Evolutionary conservation across 116 monocot genomes (phyloP).

Genomic region (Zostera marina): DNA sequence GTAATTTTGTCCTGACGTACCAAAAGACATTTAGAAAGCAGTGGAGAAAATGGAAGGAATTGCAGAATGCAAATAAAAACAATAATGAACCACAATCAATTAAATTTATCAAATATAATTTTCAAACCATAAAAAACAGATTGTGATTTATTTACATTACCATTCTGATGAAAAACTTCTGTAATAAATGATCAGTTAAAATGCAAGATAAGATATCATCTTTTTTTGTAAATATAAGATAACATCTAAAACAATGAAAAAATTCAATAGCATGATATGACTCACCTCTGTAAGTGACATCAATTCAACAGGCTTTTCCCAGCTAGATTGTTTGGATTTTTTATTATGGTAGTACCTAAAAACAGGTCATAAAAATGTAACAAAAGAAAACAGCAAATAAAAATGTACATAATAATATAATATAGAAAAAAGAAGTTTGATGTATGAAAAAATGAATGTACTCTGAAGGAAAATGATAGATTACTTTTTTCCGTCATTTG

Average conservation of each 20-base stretch:
- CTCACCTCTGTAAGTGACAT: constrained; percentile 93
- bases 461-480: neutral
- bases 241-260: constrained; percentile 3
- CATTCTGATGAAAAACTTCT: neutral
- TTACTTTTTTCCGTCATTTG: constrained; percentile 89
- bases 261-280: neutral
- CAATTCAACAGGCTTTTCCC: constrained; percentile 87
- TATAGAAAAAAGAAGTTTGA: neutral
- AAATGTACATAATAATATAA: neutral
- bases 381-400: neutral
- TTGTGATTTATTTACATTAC: neutral
- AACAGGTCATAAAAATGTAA: neutral
- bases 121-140: constrained; percentile 5
- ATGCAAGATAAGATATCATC: constrained; percentile 1
- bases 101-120: constrained; percentile 22
- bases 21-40: constrained; percentile 66
- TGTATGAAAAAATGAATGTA: neutral
- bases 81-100: neutral
- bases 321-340: constrained; percentile 81
- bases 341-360: constrained; percentile 90
- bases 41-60: constrained; percentile 51
- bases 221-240: neutral
- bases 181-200: neutral
- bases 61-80: constrained; percentile 36
- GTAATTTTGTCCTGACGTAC: constrained; percentile 37